phyloP scores from a whole-genome alignment of 2,329 filamentous ascomycete species.

The Aspergillus calidoustus region DNA sequence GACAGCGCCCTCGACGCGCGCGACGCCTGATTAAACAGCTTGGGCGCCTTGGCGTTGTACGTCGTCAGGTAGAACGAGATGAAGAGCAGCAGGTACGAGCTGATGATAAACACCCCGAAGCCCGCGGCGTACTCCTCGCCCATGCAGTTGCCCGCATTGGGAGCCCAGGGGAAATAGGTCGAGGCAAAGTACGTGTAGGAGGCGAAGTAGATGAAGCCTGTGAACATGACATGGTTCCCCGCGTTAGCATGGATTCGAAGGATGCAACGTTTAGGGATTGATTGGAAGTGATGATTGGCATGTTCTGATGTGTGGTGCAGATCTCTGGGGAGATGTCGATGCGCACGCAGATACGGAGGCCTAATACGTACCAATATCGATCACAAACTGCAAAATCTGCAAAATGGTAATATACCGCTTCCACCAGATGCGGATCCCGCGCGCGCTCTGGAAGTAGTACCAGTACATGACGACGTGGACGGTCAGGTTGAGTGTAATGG shows the following conservation, averaged over 20 bases:
- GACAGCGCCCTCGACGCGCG: neutral
- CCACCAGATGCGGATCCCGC: conserved; percentile 97
- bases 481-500: conserved; percentile 86
- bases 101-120: conserved; percentile 87
- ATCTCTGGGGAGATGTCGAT: too few species aligned
- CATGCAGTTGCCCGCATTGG: conserved; percentile 82
- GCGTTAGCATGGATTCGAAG: conserved; percentile 7
- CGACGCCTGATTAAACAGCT: neutral
- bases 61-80: conserved; percentile 98
- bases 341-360: too few species aligned
- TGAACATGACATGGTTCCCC: conserved; percentile 21
- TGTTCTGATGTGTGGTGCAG: too few species aligned
- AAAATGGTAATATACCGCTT: conserved; percentile 99
- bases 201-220: conserved; percentile 96
- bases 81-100: conserved; percentile 95
- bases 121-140: conserved; percentile 97
- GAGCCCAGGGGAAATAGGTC: conserved; percentile 83
- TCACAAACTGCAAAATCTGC: conserved; percentile 95
- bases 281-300: too few species aligned
- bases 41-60: conserved; percentile 59
- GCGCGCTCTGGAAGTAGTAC: conserved; percentile 99
- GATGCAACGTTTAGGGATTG: neutral
- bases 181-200: conserved; percentile 97
- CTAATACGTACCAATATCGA: conserved; percentile 83
- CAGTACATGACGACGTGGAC: conserved; percentile 99